Evolutionary conservation across 345 rosid species (phyloP).

Genomic region (Eucalyptus cloeziana): DNA sequence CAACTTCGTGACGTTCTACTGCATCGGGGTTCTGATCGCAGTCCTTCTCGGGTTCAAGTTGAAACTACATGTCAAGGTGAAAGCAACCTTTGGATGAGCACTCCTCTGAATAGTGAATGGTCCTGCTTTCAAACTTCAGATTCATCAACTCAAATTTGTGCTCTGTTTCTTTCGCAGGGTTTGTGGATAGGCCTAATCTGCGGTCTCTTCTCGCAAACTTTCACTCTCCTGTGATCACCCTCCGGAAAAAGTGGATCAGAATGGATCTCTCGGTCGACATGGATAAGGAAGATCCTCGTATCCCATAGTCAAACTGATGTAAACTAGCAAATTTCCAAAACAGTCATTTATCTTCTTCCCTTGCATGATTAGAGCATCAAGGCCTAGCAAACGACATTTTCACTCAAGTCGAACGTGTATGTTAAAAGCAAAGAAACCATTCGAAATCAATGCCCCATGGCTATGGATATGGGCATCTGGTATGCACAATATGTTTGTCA

Average conservation of each 20-base stretch:
- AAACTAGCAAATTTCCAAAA: background rate
- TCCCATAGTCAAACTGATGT: background rate
- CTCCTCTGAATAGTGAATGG: too few species aligned
- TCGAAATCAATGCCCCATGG: background rate
- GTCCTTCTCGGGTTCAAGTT: conserved; percentile 43
- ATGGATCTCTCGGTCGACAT: background rate
- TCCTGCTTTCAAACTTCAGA: background rate
- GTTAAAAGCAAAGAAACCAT: background rate
- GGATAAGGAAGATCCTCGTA: background rate
- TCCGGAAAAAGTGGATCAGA: conserved; percentile 39
- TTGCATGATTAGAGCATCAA: background rate
- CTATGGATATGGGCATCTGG: background rate
- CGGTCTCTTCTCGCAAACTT: conserved; percentile 35
- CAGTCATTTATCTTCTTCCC: background rate
- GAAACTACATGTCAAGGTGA: conserved; percentile 39
- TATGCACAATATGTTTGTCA: too few species aligned
- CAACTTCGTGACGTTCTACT: conserved; percentile 41
- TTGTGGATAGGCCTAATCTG: conserved; percentile 79
- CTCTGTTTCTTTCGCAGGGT: conserved; percentile 28
- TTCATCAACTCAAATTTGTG: background rate
- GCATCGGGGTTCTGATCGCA: conserved; percentile 43
- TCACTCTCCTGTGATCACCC: conserved; percentile 29
- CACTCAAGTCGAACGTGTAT: background rate
- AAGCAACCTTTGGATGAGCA: background rate
- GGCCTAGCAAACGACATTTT: background rate